Conservation (phyloP, 179 eudicot species). For the Patellifolia procumbens region DNA sequence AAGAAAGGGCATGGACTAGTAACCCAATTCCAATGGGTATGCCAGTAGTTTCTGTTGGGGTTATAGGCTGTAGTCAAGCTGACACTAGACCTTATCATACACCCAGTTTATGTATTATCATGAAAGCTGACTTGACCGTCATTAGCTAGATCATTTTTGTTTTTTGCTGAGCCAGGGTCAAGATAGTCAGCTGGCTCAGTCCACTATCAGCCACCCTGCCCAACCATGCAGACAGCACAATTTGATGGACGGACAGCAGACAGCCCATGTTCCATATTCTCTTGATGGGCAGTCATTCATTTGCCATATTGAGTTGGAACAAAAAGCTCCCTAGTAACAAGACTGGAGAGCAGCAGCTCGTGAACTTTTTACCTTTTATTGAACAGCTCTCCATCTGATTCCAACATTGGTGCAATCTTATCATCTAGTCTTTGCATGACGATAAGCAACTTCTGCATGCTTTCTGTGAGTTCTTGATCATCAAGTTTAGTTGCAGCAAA, state of each 20-base stretch:
- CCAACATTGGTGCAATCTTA: constrained; percentile 88
- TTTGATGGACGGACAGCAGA: not conserved
- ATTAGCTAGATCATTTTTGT: not conserved
- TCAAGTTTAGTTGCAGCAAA: constrained; percentile 89
- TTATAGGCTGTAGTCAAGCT: not conserved
- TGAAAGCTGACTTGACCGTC: not conserved
- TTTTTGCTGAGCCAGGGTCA: not conserved
- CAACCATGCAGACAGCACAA: not conserved
- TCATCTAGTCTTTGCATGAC: constrained; percentile 91
- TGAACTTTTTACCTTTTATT: constrained; percentile 58
- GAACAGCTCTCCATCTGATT: constrained; percentile 84
- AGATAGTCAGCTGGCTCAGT: not conserved
- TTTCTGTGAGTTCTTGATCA: constrained; percentile 79
- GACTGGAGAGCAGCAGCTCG: not conserved
- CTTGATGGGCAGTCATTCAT: not conserved
- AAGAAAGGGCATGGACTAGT: not conserved
- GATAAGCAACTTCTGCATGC: constrained; percentile 85
- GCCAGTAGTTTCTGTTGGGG: not conserved
- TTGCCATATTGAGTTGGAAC: not conserved
- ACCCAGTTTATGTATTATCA: not conserved
- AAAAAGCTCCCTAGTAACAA: not conserved
- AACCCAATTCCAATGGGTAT: not conserved
- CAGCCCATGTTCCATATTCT: not conserved
- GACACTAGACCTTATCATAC: too few species aligned
- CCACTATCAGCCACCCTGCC: not conserved